phyloP scores from a whole-genome alignment of 352 stramenopile genomes.

The Saprolegnia diclina region DNA sequence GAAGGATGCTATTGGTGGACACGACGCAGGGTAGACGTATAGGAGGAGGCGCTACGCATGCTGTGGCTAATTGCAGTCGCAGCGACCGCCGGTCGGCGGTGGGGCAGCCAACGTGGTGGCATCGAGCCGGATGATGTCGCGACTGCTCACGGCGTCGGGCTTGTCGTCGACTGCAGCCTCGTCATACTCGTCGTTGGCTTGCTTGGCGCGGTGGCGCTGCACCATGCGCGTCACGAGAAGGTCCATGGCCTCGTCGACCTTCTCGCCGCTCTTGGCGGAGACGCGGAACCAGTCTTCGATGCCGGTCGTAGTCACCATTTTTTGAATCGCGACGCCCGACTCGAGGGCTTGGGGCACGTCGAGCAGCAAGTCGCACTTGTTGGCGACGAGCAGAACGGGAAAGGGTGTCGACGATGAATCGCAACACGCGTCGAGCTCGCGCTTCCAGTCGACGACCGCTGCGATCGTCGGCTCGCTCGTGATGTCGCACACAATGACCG shows the following conservation, averaged over 20 bases:
- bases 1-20: background rate
- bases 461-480: conserved; percentile 80
- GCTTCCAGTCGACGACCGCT: conserved; percentile 79
- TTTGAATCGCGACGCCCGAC: conserved; percentile 79
- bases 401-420: conserved; percentile 47
- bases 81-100: background rate
- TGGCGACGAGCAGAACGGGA: conserved; percentile 76
- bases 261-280: conserved; percentile 67
- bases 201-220: conserved; percentile 35
- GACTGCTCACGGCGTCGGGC: background rate
- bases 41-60: background rate
- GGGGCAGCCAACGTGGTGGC: background rate
- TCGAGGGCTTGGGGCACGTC: conserved; percentile 63
- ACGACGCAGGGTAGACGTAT: background rate
- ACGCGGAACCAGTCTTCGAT: conserved; percentile 76
- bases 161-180: background rate
- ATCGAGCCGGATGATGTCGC: conserved; percentile 19
- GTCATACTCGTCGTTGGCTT: conserved; percentile 3
- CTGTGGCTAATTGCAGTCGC: background rate
- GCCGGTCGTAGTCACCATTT: conserved; percentile 62
- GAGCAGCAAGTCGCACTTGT: conserved; percentile 78
- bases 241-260: conserved; percentile 51
- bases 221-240: conserved; percentile 64
- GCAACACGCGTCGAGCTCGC: conserved; percentile 63
- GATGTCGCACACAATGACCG: conserved; percentile 84